Conservation (phyloP, 495 filamentous ascomycete genomes). For the Xylaria curta region DNA sequence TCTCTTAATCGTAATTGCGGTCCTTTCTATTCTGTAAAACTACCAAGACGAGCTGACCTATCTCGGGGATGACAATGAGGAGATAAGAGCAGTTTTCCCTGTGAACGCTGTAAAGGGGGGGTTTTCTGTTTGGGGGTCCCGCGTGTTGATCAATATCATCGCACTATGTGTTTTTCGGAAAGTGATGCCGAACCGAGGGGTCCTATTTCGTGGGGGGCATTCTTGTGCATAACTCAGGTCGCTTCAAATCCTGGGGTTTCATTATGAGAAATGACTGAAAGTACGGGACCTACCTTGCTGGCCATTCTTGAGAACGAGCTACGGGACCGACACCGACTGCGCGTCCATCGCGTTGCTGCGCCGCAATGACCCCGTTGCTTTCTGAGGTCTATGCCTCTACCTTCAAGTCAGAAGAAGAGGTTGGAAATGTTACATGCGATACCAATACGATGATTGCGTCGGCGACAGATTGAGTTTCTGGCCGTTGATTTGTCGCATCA, state of each 20-base stretch:
- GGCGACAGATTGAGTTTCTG: background rate
- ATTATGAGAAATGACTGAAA: background rate
- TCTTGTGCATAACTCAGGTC: background rate
- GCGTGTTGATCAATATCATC: background rate
- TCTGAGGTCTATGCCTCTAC: background rate
- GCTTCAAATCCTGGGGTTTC: constrained; percentile 3
- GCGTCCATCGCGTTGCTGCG: background rate
- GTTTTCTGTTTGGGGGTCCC: background rate
- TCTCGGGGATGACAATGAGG: background rate
- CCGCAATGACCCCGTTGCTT: background rate
- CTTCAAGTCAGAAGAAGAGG: background rate
- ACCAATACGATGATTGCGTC: background rate
- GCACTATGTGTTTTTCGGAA: constrained; percentile 1
- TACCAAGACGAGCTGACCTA: background rate
- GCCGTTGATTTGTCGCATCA: background rate
- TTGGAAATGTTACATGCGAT: background rate
- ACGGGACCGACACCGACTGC: background rate
- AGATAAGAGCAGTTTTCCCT: constrained; percentile 10
- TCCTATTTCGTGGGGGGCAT: constrained; percentile 14
- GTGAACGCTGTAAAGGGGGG: background rate
- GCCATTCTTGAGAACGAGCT: background rate
- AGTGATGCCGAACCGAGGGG: constrained; percentile 3
- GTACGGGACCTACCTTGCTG: constrained; percentile 4
- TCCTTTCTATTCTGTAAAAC: background rate
- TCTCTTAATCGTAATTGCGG: background rate